phyloP scores from a whole-genome alignment of 2,329 filamentous ascomycete genomes.

The Aurifilum marmelostoma region DNA sequence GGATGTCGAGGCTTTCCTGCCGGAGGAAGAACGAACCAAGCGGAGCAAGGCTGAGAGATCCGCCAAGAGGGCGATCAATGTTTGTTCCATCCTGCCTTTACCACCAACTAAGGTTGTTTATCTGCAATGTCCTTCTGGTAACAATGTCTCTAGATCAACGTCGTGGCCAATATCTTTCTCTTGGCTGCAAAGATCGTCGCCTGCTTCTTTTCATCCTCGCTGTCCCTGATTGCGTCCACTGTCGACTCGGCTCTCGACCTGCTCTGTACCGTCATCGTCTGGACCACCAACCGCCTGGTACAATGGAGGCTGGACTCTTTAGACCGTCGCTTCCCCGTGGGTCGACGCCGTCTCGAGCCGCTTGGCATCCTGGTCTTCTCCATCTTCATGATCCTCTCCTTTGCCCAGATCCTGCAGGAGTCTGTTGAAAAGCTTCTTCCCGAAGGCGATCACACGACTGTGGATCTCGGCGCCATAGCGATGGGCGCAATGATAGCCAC shows the following conservation, averaged over 20 bases:
- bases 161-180: slow-evolving; percentile 31
- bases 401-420: slow-evolving; percentile 63
- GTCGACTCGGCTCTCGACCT: slow-evolving; percentile 65
- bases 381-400: slow-evolving; percentile 66
- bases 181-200: slow-evolving; percentile 30
- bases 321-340: slow-evolving; percentile 60
- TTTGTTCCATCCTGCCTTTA: neutral
- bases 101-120: neutral
- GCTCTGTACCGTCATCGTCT: slow-evolving; percentile 63
- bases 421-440: slow-evolving; percentile 62
- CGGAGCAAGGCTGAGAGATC: slow-evolving; percentile 49
- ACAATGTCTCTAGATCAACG: slow-evolving; percentile 23
- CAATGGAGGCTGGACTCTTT: slow-evolving; percentile 57
- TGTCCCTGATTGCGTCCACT: slow-evolving; percentile 64
- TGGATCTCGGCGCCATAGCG: slow-evolving; percentile 54
- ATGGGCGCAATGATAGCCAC: slow-evolving; percentile 62
- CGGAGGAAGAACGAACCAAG: slow-evolving; percentile 55
- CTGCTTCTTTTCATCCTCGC: slow-evolving; percentile 42
- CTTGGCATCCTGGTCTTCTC: slow-evolving; percentile 66
- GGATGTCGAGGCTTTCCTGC: slow-evolving; percentile 57
- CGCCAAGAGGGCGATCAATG: slow-evolving; percentile 52
- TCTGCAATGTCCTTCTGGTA: neutral
- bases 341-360: slow-evolving; percentile 59
- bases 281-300: slow-evolving; percentile 62
- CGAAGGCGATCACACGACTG: slow-evolving; percentile 43